These are phyloP conservation scores for Coprinopsis marcescibilis DNA, from an alignment of 768 basidiomycete genomes.

Conservation along the genomic window DNA sequence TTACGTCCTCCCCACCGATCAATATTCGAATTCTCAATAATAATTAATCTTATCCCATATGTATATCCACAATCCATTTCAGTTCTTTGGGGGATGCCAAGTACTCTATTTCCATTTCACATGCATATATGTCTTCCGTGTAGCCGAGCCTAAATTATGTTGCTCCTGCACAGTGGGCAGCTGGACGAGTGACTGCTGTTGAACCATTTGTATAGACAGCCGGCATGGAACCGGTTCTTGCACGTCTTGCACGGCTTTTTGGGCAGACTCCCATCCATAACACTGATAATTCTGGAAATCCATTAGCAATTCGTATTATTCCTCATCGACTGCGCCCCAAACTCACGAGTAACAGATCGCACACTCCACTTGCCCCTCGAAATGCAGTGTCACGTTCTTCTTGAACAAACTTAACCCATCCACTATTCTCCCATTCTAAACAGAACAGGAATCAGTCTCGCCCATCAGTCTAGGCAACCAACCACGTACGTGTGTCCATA, in stretches of 20 bases:
- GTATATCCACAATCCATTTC: background rate
- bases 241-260: constrained; percentile 91
- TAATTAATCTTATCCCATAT: background rate
- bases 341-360: constrained; percentile 92
- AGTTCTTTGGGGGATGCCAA: background rate
- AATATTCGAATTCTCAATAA: background rate
- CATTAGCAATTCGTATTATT: background rate
- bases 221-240: constrained; percentile 90
- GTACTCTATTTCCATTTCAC: no score
- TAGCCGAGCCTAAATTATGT: constrained; percentile 46
- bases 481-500: constrained; percentile 73
- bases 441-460: background rate
- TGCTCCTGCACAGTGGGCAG: constrained; percentile 87
- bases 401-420: constrained; percentile 90
- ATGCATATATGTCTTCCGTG: background rate
- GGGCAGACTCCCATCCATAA: constrained; percentile 83
- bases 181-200: constrained; percentile 84
- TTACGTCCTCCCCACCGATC: background rate
- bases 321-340: background rate
- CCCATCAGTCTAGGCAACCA: background rate
- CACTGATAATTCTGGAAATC: constrained; percentile 71
- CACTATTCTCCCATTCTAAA: constrained; percentile 81
- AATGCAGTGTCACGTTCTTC: constrained; percentile 88
- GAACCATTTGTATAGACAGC: constrained; percentile 95
- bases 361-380: constrained; percentile 94